Evolutionary conservation across 495 filamentous ascomycete species (phyloP).

Genomic region (Symbiotaphrina buchneri): DNA sequence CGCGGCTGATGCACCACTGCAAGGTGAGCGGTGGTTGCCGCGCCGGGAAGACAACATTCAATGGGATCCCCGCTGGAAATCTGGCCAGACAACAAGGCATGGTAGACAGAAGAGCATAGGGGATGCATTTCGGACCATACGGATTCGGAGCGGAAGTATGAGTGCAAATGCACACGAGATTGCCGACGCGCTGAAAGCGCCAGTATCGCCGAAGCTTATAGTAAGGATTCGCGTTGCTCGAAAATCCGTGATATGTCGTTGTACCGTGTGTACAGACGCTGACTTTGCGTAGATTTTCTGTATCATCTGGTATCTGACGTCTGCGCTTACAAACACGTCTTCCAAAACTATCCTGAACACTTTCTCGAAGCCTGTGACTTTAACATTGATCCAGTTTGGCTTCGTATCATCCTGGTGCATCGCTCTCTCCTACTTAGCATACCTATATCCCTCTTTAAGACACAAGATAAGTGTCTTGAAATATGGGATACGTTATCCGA

Average conservation of each 20-base stretch:
- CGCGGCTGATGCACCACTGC: too few species aligned
- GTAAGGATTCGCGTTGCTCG: conserved; percentile 24
- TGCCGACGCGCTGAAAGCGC: conserved; percentile 72
- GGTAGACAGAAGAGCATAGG: conserved; percentile 61
- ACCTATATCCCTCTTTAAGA: conserved; percentile 40
- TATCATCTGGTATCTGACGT: conserved; percentile 79
- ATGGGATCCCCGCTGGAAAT: too few species aligned
- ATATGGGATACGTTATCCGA: conserved; percentile 62
- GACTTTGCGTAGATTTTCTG: conserved; percentile 41
- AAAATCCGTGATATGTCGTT: too few species aligned
- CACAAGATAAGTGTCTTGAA: conserved; percentile 53
- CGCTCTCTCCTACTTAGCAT: conserved; percentile 48
- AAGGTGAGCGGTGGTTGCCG: conserved; percentile 26
- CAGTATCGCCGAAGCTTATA: conserved; percentile 67
- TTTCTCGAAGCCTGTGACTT: conserved; percentile 74
- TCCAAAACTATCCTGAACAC: conserved; percentile 93
- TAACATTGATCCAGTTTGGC: conserved; percentile 87
- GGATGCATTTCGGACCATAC: conserved; percentile 63
- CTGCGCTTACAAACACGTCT: conserved; percentile 88
- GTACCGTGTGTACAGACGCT: background rate
- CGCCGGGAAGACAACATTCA: conserved; percentile 24
- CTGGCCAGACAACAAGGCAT: too few species aligned
- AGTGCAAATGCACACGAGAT: conserved; percentile 86
- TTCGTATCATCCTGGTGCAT: conserved; percentile 84
- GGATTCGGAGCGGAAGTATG: conserved; percentile 57